phyloP scores from a whole-genome alignment of 2,329 filamentous ascomycete genomes.

The Myriosclerotinia scirpicola region DNA sequence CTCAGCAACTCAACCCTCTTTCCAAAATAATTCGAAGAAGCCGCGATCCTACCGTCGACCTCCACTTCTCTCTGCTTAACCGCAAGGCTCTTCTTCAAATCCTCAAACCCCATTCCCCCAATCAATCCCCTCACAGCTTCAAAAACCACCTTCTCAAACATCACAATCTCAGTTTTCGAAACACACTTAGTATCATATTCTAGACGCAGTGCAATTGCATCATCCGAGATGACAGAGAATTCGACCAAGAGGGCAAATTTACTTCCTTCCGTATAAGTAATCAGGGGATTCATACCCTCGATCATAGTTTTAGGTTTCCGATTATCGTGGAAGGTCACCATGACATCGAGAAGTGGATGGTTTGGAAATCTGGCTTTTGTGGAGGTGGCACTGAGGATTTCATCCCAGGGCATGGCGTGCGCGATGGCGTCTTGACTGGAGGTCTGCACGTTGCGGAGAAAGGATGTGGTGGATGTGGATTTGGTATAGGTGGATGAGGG shows the following conservation, averaged over 20 bases:
- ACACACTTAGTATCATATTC: conserved; percentile 17
- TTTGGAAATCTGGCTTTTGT: conserved; percentile 20
- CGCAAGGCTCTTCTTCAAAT: background rate
- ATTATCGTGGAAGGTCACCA: conserved; percentile 35
- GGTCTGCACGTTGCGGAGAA: conserved; percentile 27
- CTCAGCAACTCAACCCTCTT: background rate
- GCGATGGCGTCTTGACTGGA: conserved; percentile 36
- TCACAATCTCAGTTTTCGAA: background rate
- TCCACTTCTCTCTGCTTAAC: background rate
- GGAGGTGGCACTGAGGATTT: conserved; percentile 35
- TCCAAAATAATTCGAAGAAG: background rate
- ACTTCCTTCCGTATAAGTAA: conserved; percentile 15
- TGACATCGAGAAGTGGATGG: conserved; percentile 34
- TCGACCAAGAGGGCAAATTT: conserved; percentile 18
- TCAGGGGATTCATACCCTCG: background rate
- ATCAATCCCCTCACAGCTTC: conserved; percentile 6
- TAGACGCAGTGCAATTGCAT: background rate
- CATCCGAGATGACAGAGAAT: background rate
- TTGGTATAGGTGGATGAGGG: background rate
- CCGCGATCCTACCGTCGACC: background rate
- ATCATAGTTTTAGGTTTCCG: background rate
- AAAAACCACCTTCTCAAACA: conserved; percentile 6
- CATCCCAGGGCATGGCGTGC: conserved; percentile 39
- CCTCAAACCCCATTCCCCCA: background rate
- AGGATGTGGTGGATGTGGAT: background rate